Conservation (phyloP, 2,329 filamentous ascomycete genomes). For the Colletotrichum sp. region DNA sequence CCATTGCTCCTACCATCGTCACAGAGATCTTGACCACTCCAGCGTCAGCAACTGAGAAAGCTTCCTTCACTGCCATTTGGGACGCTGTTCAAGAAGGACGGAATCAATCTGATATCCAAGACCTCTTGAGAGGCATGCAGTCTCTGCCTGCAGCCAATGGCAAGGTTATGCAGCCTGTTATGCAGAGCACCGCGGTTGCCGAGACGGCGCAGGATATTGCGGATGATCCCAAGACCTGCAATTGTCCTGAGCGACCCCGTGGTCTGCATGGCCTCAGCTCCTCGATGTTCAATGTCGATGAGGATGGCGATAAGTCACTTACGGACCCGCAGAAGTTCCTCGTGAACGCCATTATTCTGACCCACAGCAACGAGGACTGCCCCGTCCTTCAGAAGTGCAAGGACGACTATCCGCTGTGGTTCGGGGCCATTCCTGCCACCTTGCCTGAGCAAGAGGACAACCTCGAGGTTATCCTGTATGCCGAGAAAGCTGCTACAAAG, state of each 20-base stretch:
- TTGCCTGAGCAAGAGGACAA: background rate
- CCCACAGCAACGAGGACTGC: background rate
- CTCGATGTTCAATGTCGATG: background rate
- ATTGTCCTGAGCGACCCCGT: background rate
- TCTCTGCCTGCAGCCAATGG: background rate
- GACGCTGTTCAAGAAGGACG: background rate
- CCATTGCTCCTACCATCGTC: background rate
- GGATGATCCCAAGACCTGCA: background rate
- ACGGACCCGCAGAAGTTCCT: background rate
- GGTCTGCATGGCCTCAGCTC: background rate
- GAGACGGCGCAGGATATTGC: background rate
- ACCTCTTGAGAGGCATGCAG: background rate
- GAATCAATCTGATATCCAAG: background rate
- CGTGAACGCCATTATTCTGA: background rate
- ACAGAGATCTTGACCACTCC: background rate
- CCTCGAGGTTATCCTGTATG: background rate
- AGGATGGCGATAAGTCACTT: background rate
- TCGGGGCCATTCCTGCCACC: slow-evolving; percentile 6
- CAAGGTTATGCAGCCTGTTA: background rate
- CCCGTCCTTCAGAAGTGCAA: background rate
- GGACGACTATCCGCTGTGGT: background rate
- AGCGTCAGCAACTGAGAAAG: background rate
- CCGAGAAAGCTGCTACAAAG: background rate
- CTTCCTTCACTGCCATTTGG: background rate
- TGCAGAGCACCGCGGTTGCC: background rate